Base-by-base conservation (phyloP, 2,329 filamentous ascomycete genomes). In the Neurospora sp. region DNA sequence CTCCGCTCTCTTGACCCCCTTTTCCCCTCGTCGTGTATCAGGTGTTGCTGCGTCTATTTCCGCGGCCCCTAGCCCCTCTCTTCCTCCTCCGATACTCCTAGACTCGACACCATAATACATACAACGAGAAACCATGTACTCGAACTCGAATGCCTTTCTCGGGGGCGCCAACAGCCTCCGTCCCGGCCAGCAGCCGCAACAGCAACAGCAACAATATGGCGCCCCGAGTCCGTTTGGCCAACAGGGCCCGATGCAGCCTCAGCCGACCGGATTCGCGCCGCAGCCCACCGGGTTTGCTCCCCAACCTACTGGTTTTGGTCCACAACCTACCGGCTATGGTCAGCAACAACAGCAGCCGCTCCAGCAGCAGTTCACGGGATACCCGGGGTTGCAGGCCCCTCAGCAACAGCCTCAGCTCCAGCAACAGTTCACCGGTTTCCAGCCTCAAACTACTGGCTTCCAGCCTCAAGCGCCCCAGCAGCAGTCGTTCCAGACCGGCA, bases 101-200 rank as follows among this genome's bases (percentile, higher is more conserved):
- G 52, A 57, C 46, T 28, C 46, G 23, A 17, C 28, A 36, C 6
- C 23, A 17, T 36, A 62, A 62, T 36, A 62, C 28, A 33, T 17
- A 62, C 52, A 67, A 71, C 40, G 33, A 66, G 57, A 62, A 37
- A 52, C 68, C 81, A 97, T 97, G 95, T 98, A 92, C 83, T 96
- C 93, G 74, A 92, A 91, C 80, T 92, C 92, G 74, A 96, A 92
- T 84, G 90, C 92, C 74, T 97, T 90, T 81, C 83, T 97, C 77
- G 93, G 93, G 81, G 91, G 89, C 82, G 87, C 86, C 80, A 92
- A 90, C 79, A 91, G 86, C 83, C 88, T 91, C 79, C 91, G 89
- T 71, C 91, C 91, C 69, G 87, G 87, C 74, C 85, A 85, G 73
- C 88, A 87, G 52, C 52, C 52, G 23, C 52, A 62, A 33, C 52